A percentile compares a stretch with the other conserved stretches of the same genome.
phyloP scores from a whole-genome alignment of 1,284 basidiomycete species.

The Apiotrichum akiyoshidainum region DNA sequence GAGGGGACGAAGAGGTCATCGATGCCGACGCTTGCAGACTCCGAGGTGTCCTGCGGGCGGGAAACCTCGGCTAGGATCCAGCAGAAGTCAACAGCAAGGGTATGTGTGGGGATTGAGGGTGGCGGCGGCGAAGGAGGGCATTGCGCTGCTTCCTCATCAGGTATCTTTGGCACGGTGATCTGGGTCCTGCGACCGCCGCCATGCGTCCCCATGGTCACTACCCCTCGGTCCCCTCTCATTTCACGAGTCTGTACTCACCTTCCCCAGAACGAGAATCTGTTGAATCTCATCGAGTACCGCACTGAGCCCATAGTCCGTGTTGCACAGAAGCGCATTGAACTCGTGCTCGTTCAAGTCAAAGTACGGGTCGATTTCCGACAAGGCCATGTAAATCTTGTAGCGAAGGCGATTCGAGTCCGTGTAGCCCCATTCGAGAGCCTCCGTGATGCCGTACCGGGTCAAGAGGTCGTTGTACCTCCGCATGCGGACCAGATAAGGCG shows the following conservation, averaged over 20 bases:
- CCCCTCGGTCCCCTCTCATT: neutral
- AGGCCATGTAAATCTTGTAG: neutral
- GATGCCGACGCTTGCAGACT: too few species aligned
- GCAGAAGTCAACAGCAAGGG: too few species aligned
- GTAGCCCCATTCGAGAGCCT: neutral
- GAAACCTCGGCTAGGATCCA: too few species aligned
- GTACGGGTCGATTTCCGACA: neutral
- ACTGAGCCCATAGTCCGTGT: neutral
- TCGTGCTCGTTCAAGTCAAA: constrained; percentile 3
- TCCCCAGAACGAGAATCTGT: neutral
- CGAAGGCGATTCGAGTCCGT: neutral
- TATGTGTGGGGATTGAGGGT: too few species aligned
- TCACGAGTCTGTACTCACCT: neutral
- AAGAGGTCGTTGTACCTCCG: neutral
- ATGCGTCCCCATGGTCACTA: too few species aligned
- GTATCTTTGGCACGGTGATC: too few species aligned
- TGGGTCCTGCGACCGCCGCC: too few species aligned
- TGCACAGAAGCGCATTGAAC: neutral
- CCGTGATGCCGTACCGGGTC: neutral
- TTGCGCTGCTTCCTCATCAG: too few species aligned
- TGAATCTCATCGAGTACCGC: neutral
- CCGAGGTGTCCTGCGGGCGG: too few species aligned
- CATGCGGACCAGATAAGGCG: neutral
- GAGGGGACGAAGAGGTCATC: too few species aligned
- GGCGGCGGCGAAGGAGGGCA: too few species aligned